Evolutionary conservation across 345 rosid species (phyloP).

Genomic region (Clausena lansium): DNA sequence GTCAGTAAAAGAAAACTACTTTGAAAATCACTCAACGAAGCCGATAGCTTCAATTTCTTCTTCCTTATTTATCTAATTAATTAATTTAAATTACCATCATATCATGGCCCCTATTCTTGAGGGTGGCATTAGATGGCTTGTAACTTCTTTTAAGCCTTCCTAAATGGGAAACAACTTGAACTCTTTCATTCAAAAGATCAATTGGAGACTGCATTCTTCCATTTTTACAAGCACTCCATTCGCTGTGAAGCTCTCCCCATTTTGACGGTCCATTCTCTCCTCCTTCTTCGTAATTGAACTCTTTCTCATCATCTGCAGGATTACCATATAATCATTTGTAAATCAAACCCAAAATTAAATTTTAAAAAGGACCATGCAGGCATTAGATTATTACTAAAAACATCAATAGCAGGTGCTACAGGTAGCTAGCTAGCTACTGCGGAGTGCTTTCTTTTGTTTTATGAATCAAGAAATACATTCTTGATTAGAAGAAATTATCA

Average conservation of each 20-base stretch:
- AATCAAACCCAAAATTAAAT: too few species aligned
- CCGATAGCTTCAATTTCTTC: too few species aligned
- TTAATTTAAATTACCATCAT: conserved; percentile 50
- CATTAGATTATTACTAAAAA: too few species aligned
- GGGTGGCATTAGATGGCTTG: conserved; percentile 51
- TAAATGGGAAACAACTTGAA: conserved; percentile 44
- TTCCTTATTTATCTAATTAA: too few species aligned
- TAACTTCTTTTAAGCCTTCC: conserved; percentile 52
- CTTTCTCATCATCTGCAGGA: conserved; percentile 21
- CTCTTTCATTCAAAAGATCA: conserved; percentile 53
- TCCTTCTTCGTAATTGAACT: conserved; percentile 44
- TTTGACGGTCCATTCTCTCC: conserved; percentile 46
- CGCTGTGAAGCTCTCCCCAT: conserved; percentile 69
- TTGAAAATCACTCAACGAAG: too few species aligned
- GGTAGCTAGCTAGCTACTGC: neutral
- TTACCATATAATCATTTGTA: neutral
- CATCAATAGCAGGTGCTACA: too few species aligned
- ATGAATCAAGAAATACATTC: neutral
- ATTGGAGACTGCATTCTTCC: conserved; percentile 90
- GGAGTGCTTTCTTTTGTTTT: too few species aligned
- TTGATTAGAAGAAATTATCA: neutral
- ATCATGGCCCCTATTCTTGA: conserved; percentile 84
- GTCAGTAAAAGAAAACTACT: too few species aligned
- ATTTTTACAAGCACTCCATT: conserved; percentile 59
- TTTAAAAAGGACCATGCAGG: too few species aligned